These are phyloP conservation scores for Onygena corvina DNA, from an alignment of 2,329 filamentous ascomycete species.

Conservation along the genomic window DNA sequence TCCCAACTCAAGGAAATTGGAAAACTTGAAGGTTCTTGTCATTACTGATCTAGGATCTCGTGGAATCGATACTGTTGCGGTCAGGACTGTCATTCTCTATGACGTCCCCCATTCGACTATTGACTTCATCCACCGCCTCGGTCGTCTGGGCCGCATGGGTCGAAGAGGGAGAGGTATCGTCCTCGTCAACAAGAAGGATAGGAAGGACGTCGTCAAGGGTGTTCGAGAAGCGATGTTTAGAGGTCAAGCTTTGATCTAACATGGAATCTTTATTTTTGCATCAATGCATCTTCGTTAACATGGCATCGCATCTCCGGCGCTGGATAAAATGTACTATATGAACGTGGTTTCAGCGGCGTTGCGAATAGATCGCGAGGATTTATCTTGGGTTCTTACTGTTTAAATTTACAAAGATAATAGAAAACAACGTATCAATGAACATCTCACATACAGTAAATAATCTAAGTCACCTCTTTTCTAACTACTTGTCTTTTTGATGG, in stretches of 20 bases:
- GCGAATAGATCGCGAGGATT: neutral
- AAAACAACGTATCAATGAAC: no score
- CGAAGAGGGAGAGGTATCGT: constrained; percentile 80
- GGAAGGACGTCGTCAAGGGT: constrained; percentile 80
- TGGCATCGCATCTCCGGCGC: neutral
- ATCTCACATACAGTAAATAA: no score
- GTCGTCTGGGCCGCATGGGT: constrained; percentile 84
- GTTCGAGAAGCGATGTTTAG: constrained; percentile 82
- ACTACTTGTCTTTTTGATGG: no score
- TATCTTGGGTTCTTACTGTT: neutral
- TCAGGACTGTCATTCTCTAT: constrained; percentile 84
- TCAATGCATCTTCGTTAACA: neutral
- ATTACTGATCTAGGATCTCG: constrained; percentile 86
- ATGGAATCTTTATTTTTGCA: neutral
- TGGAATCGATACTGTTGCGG: constrained; percentile 86
- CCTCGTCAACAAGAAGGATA: constrained; percentile 75
- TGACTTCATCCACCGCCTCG: constrained; percentile 93
- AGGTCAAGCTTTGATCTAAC: constrained; percentile 62
- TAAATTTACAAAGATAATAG: neutral
- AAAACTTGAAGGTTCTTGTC: constrained; percentile 78
- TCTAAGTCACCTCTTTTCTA: no score
- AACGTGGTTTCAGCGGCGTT: neutral
- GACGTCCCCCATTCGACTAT: constrained; percentile 97
- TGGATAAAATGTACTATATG: neutral
- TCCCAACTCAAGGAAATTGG: constrained; percentile 16